These are phyloP conservation scores for Astraeus odoratus DNA, from an alignment of 768 basidiomycete species.

Conservation along the genomic window DNA sequence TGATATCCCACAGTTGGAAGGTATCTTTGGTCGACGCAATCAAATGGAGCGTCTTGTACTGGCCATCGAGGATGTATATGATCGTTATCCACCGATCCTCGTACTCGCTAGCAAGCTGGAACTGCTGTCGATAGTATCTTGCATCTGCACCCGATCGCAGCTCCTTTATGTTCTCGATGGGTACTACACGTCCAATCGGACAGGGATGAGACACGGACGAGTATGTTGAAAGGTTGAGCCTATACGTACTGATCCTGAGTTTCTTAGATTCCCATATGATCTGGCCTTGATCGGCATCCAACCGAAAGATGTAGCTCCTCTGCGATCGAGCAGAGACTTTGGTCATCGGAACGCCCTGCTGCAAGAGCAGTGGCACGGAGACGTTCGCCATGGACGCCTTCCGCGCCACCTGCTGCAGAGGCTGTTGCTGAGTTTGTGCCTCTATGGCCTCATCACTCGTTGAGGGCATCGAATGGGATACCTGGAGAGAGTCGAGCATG, in stretches of 20 bases:
- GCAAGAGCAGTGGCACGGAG: conserved; percentile 50
- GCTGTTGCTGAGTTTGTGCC: not conserved
- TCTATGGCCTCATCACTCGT: too few species aligned
- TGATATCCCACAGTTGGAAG: conserved; percentile 55
- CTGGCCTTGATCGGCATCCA: conserved; percentile 77
- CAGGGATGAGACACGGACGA: not conserved
- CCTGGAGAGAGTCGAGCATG: conserved; percentile 1
- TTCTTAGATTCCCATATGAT: conserved; percentile 75
- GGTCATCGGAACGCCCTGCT: conserved; percentile 65
- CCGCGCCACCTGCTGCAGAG: not conserved
- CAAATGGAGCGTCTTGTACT: conserved; percentile 83
- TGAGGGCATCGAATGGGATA: not conserved
- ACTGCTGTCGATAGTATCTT: conserved; percentile 63
- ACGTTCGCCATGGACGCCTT: conserved; percentile 28
- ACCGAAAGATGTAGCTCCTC: conserved; percentile 59
- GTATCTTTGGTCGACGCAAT: conserved; percentile 62
- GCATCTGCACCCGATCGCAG: conserved; percentile 70
- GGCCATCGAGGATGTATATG: conserved; percentile 70
- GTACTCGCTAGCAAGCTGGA: conserved; percentile 52
- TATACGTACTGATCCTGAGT: conserved; percentile 50
- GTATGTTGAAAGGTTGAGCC: not conserved
- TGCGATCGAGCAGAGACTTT: conserved; percentile 78
- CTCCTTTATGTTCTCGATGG: conserved; percentile 83
- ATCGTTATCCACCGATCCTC: conserved; percentile 80
- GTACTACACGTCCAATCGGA: conserved; percentile 41